Conservation (phyloP, 495 filamentous ascomycete genomes). For the Lophium mytilinum region DNA sequence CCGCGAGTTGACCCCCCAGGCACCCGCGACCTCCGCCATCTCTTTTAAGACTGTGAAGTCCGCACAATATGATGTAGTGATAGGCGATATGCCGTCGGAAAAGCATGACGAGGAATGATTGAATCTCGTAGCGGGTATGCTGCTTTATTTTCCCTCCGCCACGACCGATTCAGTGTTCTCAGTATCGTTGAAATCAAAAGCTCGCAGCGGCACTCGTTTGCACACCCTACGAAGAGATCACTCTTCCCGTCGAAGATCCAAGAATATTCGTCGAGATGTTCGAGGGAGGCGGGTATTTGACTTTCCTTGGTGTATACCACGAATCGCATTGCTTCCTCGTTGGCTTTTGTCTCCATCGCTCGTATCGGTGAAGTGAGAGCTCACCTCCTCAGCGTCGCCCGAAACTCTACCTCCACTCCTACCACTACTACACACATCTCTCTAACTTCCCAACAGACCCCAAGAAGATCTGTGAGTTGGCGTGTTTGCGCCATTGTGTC, state of each 20-base stretch:
- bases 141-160: too few relatives aligned
- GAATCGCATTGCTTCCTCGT: slow-evolving; percentile 1
- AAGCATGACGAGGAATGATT: slow-evolving; percentile 4
- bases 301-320: slow-evolving; percentile 5
- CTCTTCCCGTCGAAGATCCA: not conserved
- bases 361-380: not conserved
- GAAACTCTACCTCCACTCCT: slow-evolving; percentile 5
- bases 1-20: not conserved
- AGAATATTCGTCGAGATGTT: not conserved
- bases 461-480: not conserved
- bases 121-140: slow-evolving; percentile 1
- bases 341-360: not conserved
- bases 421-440: slow-evolving; percentile 5
- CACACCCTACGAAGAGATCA: slow-evolving; percentile 4
- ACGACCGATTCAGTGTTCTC: not conserved
- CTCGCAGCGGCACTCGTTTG: not conserved
- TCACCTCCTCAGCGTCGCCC: not conserved
- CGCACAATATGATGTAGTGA: slow-evolving; percentile 1
- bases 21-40: not conserved
- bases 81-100: not conserved
- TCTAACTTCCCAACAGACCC: not conserved
- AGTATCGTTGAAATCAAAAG: not conserved
- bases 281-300: slow-evolving; percentile 5
- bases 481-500: slow-evolving; percentile 3
- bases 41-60: not conserved